These are phyloP conservation scores for Leishmania tarentolae DNA, from an alignment of 208 protist species.

Conservation along the genomic window DNA sequence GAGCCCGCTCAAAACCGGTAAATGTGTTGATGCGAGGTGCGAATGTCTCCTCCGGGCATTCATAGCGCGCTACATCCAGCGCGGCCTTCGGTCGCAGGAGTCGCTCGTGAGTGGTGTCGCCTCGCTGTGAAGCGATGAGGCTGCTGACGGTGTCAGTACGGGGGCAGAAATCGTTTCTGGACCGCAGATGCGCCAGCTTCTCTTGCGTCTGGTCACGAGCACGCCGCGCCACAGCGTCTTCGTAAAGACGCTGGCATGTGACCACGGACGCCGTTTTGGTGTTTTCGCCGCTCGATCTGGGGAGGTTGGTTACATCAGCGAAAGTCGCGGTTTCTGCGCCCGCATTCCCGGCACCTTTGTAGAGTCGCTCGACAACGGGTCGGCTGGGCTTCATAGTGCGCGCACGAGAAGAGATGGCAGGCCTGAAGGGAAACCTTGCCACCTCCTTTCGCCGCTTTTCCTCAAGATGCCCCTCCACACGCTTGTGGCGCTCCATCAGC, in stretches of 20 bases:
- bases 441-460: slow-evolving; percentile 16
- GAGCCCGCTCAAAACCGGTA: not conserved
- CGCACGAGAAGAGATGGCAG: slow-evolving; percentile 26
- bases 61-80: not conserved
- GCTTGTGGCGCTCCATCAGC: slow-evolving; percentile 22
- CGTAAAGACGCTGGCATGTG: slow-evolving; percentile 28
- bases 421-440: slow-evolving; percentile 36
- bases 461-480: slow-evolving; percentile 14
- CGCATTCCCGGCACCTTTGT: slow-evolving; percentile 24
- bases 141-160: slow-evolving; percentile 46
- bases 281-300: not conserved
- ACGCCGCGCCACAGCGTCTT: slow-evolving; percentile 20
- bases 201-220: slow-evolving; percentile 9
- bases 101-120: slow-evolving; percentile 38
- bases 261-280: not conserved
- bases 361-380: slow-evolving; percentile 45
- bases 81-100: slow-evolving; percentile 26
- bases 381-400: not conserved
- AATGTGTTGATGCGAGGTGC: slow-evolving; percentile 21
- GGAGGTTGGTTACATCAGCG: slow-evolving; percentile 21
- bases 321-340: not conserved
- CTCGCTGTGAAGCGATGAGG: slow-evolving; percentile 42
- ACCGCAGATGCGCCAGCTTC: slow-evolving; percentile 2
- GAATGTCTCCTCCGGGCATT: slow-evolving; percentile 31
- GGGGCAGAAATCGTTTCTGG: slow-evolving; percentile 35